Evolutionary conservation across 495 filamentous ascomycete genomes (phyloP).

Genomic region (Bacidia gigantensis): DNA sequence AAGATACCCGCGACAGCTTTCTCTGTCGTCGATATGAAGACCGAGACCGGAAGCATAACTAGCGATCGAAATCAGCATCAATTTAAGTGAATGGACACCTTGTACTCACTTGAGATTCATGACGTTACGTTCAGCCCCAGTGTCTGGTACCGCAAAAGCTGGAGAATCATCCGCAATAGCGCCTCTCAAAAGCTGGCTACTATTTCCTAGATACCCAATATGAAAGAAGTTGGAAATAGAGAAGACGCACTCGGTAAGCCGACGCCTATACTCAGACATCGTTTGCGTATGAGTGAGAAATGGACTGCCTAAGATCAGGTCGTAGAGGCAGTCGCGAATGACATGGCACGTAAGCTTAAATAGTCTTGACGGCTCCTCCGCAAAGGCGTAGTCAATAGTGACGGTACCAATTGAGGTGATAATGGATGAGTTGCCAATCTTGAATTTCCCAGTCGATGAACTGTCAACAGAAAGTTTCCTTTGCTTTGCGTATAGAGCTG

Average conservation of each 20-base stretch:
- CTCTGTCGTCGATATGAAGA: not conserved
- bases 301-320: slow-evolving; percentile 7
- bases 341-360: slow-evolving; percentile 12
- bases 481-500: not conserved
- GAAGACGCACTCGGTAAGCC: slow-evolving; percentile 6
- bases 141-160: slow-evolving; percentile 9
- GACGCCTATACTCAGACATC: slow-evolving; percentile 4
- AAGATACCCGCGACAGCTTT: not conserved
- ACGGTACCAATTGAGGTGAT: slow-evolving; percentile 8
- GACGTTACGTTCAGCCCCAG: slow-evolving; percentile 10
- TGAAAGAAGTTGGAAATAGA: not conserved
- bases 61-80: not conserved
- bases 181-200: not conserved
- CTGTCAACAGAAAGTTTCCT: not conserved
- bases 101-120: slow-evolving; percentile 7
- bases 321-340: slow-evolving; percentile 8
- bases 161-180: not conserved
- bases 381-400: slow-evolving; percentile 7
- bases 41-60: not conserved
- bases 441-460: not conserved
- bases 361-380: slow-evolving; percentile 4
- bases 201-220: slow-evolving; percentile 2
- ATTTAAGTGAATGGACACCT: not conserved
- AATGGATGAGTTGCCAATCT: not conserved
- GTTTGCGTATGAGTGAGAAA: slow-evolving; percentile 12